Conservation (phyloP, 129 eudicot genomes). For the Kitagawia praeruptora region DNA sequence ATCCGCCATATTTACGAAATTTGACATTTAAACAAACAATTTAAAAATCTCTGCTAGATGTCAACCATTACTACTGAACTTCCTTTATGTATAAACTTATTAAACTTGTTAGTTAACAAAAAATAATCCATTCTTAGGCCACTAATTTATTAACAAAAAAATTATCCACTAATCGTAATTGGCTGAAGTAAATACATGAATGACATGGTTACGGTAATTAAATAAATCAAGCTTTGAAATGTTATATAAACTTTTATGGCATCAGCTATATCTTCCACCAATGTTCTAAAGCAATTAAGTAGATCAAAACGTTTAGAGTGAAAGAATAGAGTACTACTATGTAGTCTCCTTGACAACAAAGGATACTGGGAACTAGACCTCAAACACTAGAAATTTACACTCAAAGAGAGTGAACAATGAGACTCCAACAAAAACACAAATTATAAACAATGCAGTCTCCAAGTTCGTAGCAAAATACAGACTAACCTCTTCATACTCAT, state of each 20-base stretch:
- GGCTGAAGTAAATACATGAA: not conserved
- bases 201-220: not conserved
- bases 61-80: not conserved
- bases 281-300: not conserved
- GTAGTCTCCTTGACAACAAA: not conserved
- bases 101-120: not conserved
- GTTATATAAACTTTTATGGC: not conserved
- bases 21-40: not conserved
- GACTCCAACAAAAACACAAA: not conserved
- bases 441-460: not conserved
- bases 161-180: not conserved
- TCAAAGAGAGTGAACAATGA: not conserved
- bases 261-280: not conserved
- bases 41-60: not conserved
- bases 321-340: not conserved
- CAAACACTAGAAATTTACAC: not conserved
- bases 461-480: not conserved
- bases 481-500: constrained; percentile 28
- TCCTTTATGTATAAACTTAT: not conserved
- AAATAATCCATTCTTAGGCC: not conserved
- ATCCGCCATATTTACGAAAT: not conserved
- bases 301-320: not conserved
- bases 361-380: not conserved
- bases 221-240: not conserved
- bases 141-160: not conserved